A percentile compares a stretch with the other conserved stretches of the same genome.
These are phyloP conservation scores for Candida sanyaensis DNA, from an alignment of 1,139 yeast genomes.

Conservation along the genomic window DNA sequence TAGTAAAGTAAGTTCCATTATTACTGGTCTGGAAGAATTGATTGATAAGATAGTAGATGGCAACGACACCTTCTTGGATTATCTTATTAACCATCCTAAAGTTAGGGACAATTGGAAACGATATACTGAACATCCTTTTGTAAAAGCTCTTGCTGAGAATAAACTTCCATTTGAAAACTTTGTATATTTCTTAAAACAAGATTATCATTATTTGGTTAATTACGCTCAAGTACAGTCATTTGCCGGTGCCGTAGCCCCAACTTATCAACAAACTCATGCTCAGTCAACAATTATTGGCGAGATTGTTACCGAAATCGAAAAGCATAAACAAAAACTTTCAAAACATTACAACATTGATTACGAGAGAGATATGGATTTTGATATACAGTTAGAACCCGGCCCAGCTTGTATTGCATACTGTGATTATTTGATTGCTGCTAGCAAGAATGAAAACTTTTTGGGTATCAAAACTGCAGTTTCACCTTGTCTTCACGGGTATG, in stretches of 20 bases:
- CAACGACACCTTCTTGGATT: conserved; percentile 32
- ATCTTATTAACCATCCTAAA: conserved; percentile 56
- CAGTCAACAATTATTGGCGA: conserved; percentile 54
- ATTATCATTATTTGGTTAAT: conserved; percentile 66
- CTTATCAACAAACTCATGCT: conserved; percentile 50
- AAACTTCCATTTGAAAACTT: conserved; percentile 53
- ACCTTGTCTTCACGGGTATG: conserved; percentile 79
- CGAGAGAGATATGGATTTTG: conserved; percentile 43
- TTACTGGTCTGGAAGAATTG: conserved; percentile 8
- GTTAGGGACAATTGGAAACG: conserved; percentile 56
- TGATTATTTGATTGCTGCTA: conserved; percentile 56
- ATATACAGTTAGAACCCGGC: conserved; percentile 47
- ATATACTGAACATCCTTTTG: conserved; percentile 66
- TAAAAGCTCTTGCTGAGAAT: conserved; percentile 53
- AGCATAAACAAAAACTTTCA: conserved; percentile 55
- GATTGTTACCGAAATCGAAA: conserved; percentile 56
- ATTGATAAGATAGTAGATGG: conserved; percentile 3
- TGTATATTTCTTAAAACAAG: conserved; percentile 66
- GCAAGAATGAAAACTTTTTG: conserved; percentile 56
- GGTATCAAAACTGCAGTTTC: conserved; percentile 69
- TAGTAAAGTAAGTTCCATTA: conserved; percentile 11
- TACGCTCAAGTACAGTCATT: conserved; percentile 70
- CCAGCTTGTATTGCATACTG: conserved; percentile 62
- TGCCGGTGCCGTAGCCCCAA: conserved; percentile 66
- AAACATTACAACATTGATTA: conserved; percentile 46